A percentile compares a stretch with the other conserved stretches of the same genome.
These are phyloP conservation scores for Coniochaeta sp. DNA, from an alignment of 2,329 filamentous ascomycete genomes.

Conservation along the genomic window DNA sequence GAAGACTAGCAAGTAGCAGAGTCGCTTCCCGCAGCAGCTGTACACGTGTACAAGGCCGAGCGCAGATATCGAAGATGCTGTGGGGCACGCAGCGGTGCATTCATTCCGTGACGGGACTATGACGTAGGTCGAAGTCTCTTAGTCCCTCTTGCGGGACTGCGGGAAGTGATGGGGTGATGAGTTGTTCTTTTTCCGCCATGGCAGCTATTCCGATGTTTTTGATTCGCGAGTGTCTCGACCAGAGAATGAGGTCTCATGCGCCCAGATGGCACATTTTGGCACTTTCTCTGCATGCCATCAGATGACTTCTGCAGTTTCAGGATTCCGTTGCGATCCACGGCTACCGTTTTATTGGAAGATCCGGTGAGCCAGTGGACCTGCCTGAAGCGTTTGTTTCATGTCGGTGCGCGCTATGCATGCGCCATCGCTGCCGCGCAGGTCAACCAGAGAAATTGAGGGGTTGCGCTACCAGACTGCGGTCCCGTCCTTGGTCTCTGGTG, in stretches of 20 bases:
- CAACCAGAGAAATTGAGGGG: not conserved
- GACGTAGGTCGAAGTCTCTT: not conserved
- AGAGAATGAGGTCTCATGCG: not conserved
- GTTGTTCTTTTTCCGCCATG: not conserved
- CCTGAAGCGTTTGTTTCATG: constrained; percentile 1
- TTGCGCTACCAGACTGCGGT: not conserved
- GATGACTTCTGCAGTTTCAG: not conserved
- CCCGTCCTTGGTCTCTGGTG: not conserved
- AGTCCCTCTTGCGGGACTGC: not conserved
- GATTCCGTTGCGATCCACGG: constrained; percentile 1
- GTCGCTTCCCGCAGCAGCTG: no score
- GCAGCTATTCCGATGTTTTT: not conserved
- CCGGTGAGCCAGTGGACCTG: not conserved
- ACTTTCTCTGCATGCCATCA: no score
- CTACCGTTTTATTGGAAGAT: not conserved
- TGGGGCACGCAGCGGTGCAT: not conserved
- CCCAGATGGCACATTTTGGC: not conserved
- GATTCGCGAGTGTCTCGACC: no score
- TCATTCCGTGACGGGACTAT: not conserved
- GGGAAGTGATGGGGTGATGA: not conserved
- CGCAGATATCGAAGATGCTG: not conserved
- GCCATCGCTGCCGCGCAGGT: not conserved
- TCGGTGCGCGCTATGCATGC: constrained; percentile 2
- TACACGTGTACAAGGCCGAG: not conserved
- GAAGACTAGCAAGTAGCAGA: no score